Evolutionary conservation across 805 yeast species (phyloP).

Genomic region (Zygoascus bituminiphila): DNA sequence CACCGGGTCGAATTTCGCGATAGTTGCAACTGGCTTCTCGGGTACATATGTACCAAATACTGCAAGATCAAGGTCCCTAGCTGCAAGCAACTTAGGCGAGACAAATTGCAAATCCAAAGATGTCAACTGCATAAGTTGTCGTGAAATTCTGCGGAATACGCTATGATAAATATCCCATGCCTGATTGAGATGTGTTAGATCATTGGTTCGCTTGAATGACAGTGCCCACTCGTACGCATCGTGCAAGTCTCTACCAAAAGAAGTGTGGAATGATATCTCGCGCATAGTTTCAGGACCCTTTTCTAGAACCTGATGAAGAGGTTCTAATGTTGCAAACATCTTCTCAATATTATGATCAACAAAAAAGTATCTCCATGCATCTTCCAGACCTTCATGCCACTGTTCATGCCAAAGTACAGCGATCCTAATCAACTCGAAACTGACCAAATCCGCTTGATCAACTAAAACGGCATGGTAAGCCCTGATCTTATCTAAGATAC

Average conservation of each 20-base stretch:
- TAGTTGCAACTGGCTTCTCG: constrained; percentile 67
- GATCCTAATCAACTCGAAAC: constrained; percentile 84
- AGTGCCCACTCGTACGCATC: constrained; percentile 93
- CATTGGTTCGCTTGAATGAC: constrained; percentile 77
- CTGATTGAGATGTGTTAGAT: constrained; percentile 81
- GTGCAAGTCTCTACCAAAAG: constrained; percentile 85
- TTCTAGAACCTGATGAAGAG: constrained; percentile 75
- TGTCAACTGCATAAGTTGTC: constrained; percentile 81
- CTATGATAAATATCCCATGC: constrained; percentile 97
- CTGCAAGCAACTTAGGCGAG: constrained; percentile 78
- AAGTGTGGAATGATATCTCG: constrained; percentile 85
- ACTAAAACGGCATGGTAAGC: constrained; percentile 77
- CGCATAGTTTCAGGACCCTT: constrained; percentile 84
- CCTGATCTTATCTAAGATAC: constrained; percentile 87
- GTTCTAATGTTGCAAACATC: constrained; percentile 87
- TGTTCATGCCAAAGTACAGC: constrained; percentile 97
- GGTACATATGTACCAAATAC: constrained; percentile 91
- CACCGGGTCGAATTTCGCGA: constrained; percentile 69
- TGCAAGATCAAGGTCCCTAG: constrained; percentile 74
- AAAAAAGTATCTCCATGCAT: constrained; percentile 87
- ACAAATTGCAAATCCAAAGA: constrained; percentile 86
- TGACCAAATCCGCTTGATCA: constrained; percentile 89
- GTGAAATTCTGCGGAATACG: constrained; percentile 82
- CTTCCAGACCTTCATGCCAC: constrained; percentile 97
- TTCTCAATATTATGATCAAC: constrained; percentile 92